Conservation (phyloP, 495 filamentous ascomycete species). For the Talaromyces ruber region DNA sequence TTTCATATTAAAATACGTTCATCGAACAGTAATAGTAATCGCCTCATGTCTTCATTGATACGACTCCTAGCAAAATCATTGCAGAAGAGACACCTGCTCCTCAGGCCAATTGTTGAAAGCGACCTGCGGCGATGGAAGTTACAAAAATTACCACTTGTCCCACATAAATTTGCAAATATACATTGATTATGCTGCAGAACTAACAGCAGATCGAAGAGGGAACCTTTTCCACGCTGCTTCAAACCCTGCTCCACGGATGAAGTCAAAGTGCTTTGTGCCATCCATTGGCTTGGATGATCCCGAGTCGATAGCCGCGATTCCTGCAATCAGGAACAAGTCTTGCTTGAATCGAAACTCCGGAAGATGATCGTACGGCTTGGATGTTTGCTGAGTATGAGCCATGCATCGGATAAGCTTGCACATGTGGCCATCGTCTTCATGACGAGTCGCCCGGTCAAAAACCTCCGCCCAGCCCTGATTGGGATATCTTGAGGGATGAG, state of each 20-base stretch:
- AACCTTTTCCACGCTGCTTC: conserved; percentile 10
- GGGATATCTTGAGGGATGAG: conserved; percentile 6
- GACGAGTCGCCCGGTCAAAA: conserved; percentile 8
- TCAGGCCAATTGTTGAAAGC: not conserved
- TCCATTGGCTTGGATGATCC: conserved; percentile 10
- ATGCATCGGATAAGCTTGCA: conserved; percentile 9
- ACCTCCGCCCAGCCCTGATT: conserved; percentile 7
- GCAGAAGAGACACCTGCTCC: not conserved
- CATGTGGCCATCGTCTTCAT: conserved; percentile 14
- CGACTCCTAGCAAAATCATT: not conserved
- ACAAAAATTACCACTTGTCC: too few species aligned
- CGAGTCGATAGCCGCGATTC: conserved; percentile 10
- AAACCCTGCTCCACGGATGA: conserved; percentile 8
- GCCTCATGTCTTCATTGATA: not conserved
- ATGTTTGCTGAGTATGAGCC: conserved; percentile 7
- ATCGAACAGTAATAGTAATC: not conserved
- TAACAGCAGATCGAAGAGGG: not conserved
- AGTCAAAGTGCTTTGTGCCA: conserved; percentile 8
- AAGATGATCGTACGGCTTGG: conserved; percentile 9
- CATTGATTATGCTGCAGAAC: not conserved
- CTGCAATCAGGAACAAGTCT: conserved; percentile 12
- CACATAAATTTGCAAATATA: not conserved
- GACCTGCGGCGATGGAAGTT: not conserved
- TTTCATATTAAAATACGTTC: not conserved
- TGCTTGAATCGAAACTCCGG: conserved; percentile 14